These are phyloP conservation scores for Sungouiozyma ichnusensis DNA, from an alignment of 805 yeast genomes.

Conservation along the genomic window DNA sequence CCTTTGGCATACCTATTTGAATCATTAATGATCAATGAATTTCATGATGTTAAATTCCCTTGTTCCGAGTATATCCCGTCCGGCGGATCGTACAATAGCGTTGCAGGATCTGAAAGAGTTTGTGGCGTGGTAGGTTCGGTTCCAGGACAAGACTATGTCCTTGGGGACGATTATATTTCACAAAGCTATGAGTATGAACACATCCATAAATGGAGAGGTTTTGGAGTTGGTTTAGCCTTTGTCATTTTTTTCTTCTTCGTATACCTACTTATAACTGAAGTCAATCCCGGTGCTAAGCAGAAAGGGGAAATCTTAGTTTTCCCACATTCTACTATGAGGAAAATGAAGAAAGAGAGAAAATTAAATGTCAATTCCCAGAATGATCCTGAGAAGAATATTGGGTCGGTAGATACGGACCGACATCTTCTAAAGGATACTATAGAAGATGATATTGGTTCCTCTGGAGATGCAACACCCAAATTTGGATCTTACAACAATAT, in stretches of 20 bases:
- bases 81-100: constrained; percentile 34
- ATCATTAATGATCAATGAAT: constrained; percentile 49
- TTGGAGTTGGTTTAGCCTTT: constrained; percentile 52
- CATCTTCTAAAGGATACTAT: constrained; percentile 18
- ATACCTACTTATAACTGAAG: constrained; percentile 47
- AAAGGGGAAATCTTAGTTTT: constrained; percentile 63
- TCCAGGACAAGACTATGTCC: constrained; percentile 40
- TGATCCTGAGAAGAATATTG: constrained; percentile 17
- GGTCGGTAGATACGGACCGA: constrained; percentile 13
- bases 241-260: constrained; percentile 42
- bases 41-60: constrained; percentile 34
- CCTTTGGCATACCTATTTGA: constrained; percentile 52
- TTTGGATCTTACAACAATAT: background rate
- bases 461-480: background rate
- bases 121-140: constrained; percentile 50
- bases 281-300: constrained; percentile 50
- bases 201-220: constrained; percentile 51
- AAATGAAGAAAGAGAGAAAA: constrained; percentile 33
- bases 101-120: constrained; percentile 31
- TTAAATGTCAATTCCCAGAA: constrained; percentile 16
- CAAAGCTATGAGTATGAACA: constrained; percentile 35
- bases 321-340: constrained; percentile 39
- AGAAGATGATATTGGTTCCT: constrained; percentile 3
- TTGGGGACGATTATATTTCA: constrained; percentile 41
- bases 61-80: constrained; percentile 42